Percentiles rank a stretch among this genome's conserved stretches.
Evolutionary conservation across 2,329 filamentous ascomycete species (phyloP).

Genomic region (Chaetomiaceae sp.): DNA sequence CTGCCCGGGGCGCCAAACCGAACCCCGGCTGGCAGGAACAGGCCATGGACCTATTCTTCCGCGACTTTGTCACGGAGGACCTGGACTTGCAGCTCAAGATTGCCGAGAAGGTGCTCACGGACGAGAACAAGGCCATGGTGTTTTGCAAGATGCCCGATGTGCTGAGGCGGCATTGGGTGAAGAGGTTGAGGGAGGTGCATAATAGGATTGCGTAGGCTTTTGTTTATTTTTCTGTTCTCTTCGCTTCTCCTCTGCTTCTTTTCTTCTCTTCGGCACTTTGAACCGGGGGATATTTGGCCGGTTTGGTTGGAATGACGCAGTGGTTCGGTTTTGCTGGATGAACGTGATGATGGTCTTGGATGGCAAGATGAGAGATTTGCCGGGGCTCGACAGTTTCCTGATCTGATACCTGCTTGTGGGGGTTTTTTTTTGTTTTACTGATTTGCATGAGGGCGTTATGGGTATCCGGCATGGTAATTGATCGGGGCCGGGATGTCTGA

Average conservation of each 20-base stretch:
- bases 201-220: conserved; percentile 17
- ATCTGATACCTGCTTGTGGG: background rate
- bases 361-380: background rate
- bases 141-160: conserved; percentile 57
- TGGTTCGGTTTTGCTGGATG: too few relatives aligned
- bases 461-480: background rate
- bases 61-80: conserved; percentile 54
- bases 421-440: background rate
- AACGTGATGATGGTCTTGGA: background rate
- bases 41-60: conserved; percentile 56
- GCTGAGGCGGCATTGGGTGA: conserved; percentile 54
- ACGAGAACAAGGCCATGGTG: conserved; percentile 57
- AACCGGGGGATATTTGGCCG: background rate
- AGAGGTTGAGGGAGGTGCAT: conserved; percentile 45
- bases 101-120: conserved; percentile 54
- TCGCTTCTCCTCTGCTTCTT: background rate
- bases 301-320: too few relatives aligned
- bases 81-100: conserved; percentile 57
- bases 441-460: conserved; percentile 10
- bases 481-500: background rate
- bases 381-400: background rate
- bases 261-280: background rate
- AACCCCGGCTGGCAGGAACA: conserved; percentile 51
- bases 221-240: background rate
- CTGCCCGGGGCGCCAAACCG: conserved; percentile 7